Conservation (phyloP, 2,329 filamentous ascomycete species). For the Aureobasidium sp. region DNA sequence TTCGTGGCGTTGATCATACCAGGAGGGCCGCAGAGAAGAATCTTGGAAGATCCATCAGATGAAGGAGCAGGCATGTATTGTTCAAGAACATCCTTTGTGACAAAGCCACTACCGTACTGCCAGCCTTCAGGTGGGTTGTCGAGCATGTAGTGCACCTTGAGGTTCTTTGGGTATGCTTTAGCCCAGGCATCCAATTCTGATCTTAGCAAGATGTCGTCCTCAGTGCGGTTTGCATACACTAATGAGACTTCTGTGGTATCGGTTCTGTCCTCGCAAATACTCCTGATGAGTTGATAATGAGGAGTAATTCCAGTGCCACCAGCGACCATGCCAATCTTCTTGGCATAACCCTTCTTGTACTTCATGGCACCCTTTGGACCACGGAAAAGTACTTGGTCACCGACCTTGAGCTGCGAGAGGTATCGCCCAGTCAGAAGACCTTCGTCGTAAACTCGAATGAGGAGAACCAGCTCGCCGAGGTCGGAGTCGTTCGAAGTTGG, state of each 20-base stretch:
- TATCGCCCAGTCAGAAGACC: constrained; percentile 44
- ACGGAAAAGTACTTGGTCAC: constrained; percentile 45
- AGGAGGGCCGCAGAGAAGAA: constrained; percentile 56
- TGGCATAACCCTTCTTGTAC: constrained; percentile 39
- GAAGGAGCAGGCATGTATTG: constrained; percentile 43
- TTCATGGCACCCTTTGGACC: constrained; percentile 53
- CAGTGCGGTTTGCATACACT: constrained; percentile 53
- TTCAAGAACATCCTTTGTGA: constrained; percentile 46
- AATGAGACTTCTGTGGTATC: constrained; percentile 53
- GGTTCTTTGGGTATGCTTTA: constrained; percentile 40
- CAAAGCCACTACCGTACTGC: constrained; percentile 44
- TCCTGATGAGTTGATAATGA: constrained; percentile 57
- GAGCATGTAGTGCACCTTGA: constrained; percentile 52
- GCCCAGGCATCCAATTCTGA: constrained; percentile 51
- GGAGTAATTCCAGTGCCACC: constrained; percentile 50
- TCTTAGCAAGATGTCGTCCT: constrained; percentile 54
- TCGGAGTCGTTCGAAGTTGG: constrained; percentile 28
- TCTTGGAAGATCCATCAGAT: constrained; percentile 38
- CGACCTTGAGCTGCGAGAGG: constrained; percentile 41
- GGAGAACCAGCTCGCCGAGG: constrained; percentile 43
- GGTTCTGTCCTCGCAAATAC: constrained; percentile 54
- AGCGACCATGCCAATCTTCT: constrained; percentile 49
- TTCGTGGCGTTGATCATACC: constrained; percentile 54
- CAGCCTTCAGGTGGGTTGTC: constrained; percentile 43
- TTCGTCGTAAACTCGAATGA: constrained; percentile 47